phyloP scores from a whole-genome alignment of 73 alveolate species.

The Tetrahymena elliotti region DNA sequence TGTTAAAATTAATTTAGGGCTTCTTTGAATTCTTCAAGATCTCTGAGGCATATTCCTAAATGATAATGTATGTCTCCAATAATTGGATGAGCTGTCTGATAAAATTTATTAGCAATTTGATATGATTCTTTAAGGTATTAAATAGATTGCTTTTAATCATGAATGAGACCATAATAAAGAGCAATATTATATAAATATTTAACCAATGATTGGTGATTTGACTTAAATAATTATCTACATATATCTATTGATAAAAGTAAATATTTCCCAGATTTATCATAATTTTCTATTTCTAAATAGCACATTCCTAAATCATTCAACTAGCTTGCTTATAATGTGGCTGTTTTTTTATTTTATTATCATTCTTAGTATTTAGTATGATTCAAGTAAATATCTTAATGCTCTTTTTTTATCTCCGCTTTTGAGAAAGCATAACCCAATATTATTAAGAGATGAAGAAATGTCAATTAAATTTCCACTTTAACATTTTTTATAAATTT shows the following conservation, averaged over 20 bases:
- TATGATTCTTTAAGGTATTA: not conserved
- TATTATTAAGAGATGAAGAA: not conserved
- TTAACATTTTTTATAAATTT: too few species aligned
- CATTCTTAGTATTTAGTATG: not conserved
- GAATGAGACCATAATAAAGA: too few species aligned
- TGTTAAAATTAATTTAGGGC: not conserved
- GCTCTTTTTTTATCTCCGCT: not conserved
- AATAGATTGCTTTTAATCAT: not conserved
- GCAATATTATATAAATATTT: not conserved
- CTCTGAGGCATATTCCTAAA: not conserved
- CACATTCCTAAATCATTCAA: not conserved
- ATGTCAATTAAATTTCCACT: not conserved
- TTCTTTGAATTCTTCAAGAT: not conserved
- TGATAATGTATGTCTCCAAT: not conserved
- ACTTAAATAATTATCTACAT: not conserved
- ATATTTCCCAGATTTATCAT: not conserved
- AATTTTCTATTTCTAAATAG: not conserved
- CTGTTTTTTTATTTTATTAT: too few species aligned
- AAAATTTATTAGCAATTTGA: not conserved
- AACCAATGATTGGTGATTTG: not conserved
- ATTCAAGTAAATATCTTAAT: not conserved
- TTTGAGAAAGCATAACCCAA: not conserved
- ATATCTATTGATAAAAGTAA: not conserved
- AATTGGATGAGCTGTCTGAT: not conserved
- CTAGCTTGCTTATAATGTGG: not conserved